Conservation (phyloP, 345 rosid species). For the Nephelium lappaceum region DNA sequence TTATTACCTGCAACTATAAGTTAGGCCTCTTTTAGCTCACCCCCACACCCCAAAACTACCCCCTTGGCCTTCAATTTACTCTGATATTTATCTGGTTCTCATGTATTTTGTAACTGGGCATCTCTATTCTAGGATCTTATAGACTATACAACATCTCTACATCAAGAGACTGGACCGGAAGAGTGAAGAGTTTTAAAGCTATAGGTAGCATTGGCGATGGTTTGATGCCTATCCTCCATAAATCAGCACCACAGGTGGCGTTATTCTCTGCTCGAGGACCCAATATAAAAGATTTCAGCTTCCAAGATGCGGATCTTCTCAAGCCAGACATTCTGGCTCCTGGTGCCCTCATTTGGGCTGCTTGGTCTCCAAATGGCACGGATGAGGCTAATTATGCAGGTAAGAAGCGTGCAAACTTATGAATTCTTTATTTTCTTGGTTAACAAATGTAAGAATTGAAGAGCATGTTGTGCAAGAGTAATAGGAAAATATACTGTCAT, state of each 20-base stretch:
- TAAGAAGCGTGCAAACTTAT: slow-evolving; percentile 34
- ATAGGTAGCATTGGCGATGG: slow-evolving; percentile 94
- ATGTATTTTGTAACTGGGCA: slow-evolving; percentile 21
- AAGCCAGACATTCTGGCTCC: slow-evolving; percentile 99
- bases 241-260: slow-evolving; percentile 99
- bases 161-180: slow-evolving; percentile 92
- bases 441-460: background rate
- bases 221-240: slow-evolving; percentile 87
- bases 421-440: slow-evolving; percentile 4
- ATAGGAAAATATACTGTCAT: slow-evolving; percentile 1
- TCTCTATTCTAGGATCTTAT: slow-evolving; percentile 68
- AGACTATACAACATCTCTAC: slow-evolving; percentile 93
- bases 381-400: slow-evolving; percentile 90
- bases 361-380: slow-evolving; percentile 98
- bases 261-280: slow-evolving; percentile 97
- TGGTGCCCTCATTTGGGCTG: slow-evolving; percentile 98
- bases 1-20: background rate
- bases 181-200: slow-evolving; percentile 85
- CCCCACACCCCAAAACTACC: background rate
- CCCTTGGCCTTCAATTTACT: background rate
- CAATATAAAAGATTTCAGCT: slow-evolving; percentile 89
- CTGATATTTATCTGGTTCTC: slow-evolving; percentile 17
- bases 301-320: slow-evolving; percentile 96
- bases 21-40: background rate
- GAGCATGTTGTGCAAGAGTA: slow-evolving; percentile 2